A percentile compares a stretch with the other conserved stretches of the same genome.
Evolutionary conservation across 2,329 filamentous ascomycete genomes (phyloP).

Genomic region (Westerdykella sp.): DNA sequence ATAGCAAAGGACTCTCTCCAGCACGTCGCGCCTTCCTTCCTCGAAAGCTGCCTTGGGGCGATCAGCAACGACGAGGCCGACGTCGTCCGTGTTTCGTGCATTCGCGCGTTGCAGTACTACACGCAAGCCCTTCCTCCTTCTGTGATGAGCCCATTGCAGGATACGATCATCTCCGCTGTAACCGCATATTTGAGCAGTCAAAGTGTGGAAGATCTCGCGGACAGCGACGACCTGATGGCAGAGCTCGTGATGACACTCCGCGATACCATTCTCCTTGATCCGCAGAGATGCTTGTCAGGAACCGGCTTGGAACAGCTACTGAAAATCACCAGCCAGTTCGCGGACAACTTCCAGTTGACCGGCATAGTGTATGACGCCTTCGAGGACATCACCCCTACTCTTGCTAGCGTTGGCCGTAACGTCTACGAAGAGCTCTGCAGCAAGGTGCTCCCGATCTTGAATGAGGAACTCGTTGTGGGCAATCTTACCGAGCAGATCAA

Average conservation of each 20-base stretch:
- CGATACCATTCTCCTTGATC: conserved; percentile 74
- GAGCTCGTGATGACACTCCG: conserved; percentile 82
- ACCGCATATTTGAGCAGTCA: conserved; percentile 70
- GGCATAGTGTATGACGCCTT: conserved; percentile 86
- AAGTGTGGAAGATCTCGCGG: conserved; percentile 75
- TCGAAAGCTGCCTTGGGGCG: conserved; percentile 67
- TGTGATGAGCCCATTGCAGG: conserved; percentile 54
- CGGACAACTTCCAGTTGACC: conserved; percentile 84
- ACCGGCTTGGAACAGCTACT: conserved; percentile 80
- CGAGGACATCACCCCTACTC: conserved; percentile 70
- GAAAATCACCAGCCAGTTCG: conserved; percentile 78
- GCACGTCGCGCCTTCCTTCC: conserved; percentile 53
- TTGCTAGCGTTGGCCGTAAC: conserved; percentile 59
- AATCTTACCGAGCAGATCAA: conserved; percentile 78
- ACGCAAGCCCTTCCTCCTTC: conserved; percentile 49
- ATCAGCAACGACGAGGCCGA: conserved; percentile 73
- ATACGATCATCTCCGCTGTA: conserved; percentile 54
- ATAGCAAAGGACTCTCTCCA: conserved; percentile 54
- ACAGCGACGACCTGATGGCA: conserved; percentile 86
- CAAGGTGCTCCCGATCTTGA: conserved; percentile 82
- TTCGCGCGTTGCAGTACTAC: conserved; percentile 74
- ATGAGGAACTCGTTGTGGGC: conserved; percentile 81
- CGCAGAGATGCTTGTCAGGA: conserved; percentile 65
- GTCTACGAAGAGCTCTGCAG: conserved; percentile 72
- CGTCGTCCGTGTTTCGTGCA: conserved; percentile 85